Evolutionary conservation across 192 early-diverging fungal species (phyloP).

Genomic region (Chytriomyces sp.): DNA sequence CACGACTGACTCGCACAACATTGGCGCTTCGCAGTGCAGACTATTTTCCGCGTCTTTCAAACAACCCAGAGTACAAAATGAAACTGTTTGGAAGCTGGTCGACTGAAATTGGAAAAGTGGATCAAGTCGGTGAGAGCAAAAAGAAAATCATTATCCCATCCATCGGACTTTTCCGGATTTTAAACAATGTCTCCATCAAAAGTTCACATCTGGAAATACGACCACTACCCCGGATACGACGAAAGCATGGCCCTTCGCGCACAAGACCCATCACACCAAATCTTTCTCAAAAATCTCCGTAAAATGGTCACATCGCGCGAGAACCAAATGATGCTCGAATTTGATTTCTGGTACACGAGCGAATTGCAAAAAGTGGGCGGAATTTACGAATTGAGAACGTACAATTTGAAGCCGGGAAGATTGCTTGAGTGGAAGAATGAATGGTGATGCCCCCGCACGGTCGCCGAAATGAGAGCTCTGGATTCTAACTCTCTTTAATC

Average conservation of each 20-base stretch:
- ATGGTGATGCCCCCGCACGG: too few relatives aligned
- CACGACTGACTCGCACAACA: too few relatives aligned
- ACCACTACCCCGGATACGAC: slow-evolving; percentile 82
- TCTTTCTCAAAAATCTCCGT: slow-evolving; percentile 70
- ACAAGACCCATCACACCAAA: slow-evolving; percentile 67
- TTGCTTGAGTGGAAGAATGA: slow-evolving; percentile 92
- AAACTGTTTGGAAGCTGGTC: slow-evolving; percentile 90
- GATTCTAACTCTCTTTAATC: background rate
- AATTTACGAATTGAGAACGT: slow-evolving; percentile 91
- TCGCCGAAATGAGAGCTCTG: slow-evolving; percentile 22
- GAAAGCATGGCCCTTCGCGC: slow-evolving; percentile 65
- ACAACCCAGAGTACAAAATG: slow-evolving; percentile 73
- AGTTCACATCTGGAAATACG: slow-evolving; percentile 96
- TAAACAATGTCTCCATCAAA: slow-evolving; percentile 26
- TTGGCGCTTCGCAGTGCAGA: slow-evolving; percentile 56
- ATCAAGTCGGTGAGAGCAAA: slow-evolving; percentile 73
- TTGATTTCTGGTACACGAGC: slow-evolving; percentile 79
- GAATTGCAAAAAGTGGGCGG: slow-evolving; percentile 77
- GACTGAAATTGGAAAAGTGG: slow-evolving; percentile 84
- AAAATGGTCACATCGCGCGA: slow-evolving; percentile 74
- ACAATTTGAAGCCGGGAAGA: slow-evolving; percentile 83
- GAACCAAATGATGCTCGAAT: slow-evolving; percentile 89
- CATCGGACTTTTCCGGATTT: background rate
- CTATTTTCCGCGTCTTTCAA: slow-evolving; percentile 77
- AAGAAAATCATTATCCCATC: background rate